Evolutionary conservation across 1,284 basidiomycete genomes (phyloP), one percentile per base, ranked within the genome.

Genomic region (Ustilago sp.): DNA sequence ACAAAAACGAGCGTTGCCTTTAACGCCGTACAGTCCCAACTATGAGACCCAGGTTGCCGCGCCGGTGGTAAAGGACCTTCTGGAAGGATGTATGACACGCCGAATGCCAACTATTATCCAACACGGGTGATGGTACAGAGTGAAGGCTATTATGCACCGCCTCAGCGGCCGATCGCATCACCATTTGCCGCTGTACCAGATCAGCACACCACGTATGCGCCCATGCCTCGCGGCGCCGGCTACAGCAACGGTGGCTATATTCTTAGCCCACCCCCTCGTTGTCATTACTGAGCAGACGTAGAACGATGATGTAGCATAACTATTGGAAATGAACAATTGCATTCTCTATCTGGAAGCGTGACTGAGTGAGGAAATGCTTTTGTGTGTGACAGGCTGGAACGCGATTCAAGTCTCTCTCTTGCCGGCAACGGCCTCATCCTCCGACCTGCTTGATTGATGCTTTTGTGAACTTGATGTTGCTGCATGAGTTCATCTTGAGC

Each of bases 21-120:
- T 71, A 1, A 35, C 68, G 47, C 69, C 64, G 19, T 72, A 72
- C 9, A 72, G 47, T 28, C 69, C 69, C 48, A 72, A 67, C 52
- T 67, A 72, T n/a, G 67, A 57, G 13, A 56, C 60, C 5, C 23
- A 34, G 19, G 56, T 63, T 28, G 59, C 45, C 11, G 13, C 32
- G 4, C 23, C 36, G 38, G 7, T 38, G 6, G 38, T 48, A 9
- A 55, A 17, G 32, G 59, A 35, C 69, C 69, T 1, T 72, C 63
- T 15, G 69, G 63, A 28, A 59, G 69, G 53, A 59, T 72, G 60
- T 72, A 72, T 56, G 63, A 72, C 28, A 72, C 69, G 34, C 69
- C 69, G 6, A 72, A 72, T 56, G 63, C 66, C 59, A 72, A 66
- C 52, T 72, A 72, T 23, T 72, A 72, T 28, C 59, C 69, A 9